phyloP scores from a whole-genome alignment of 129 eudicot species.

The Sambucus nigra region DNA sequence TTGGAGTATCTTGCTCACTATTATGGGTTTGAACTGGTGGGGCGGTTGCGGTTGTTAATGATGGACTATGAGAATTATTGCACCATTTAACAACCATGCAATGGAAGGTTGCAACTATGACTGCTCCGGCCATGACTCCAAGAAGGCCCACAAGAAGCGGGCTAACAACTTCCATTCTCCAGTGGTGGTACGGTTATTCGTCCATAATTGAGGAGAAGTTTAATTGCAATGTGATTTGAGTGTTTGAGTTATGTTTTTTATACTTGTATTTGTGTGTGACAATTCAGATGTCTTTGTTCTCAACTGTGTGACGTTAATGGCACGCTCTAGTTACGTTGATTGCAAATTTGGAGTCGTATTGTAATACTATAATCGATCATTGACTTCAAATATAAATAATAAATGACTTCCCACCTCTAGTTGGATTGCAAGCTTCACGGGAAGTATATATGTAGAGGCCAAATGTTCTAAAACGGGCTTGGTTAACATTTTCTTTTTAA shows the following conservation, averaged over 20 bases:
- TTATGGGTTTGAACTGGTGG: background rate
- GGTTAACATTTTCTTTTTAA: too few species aligned
- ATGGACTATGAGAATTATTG: conserved; percentile 2
- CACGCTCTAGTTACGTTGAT: conserved; percentile 23
- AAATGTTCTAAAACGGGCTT: too few species aligned
- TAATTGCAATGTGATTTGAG: background rate
- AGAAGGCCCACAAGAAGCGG: conserved; percentile 51
- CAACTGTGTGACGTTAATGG: conserved; percentile 16
- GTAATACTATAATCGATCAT: too few species aligned
- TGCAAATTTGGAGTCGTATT: conserved; percentile 20
- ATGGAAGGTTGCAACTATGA: conserved; percentile 42
- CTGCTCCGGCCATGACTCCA: conserved; percentile 46
- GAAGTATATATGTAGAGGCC: too few species aligned
- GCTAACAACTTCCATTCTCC: conserved; percentile 10
- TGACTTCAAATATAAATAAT: too few species aligned
- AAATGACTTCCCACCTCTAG: too few species aligned
- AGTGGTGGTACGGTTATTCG: conserved; percentile 10
- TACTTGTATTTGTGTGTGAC: background rate
- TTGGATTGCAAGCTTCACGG: too few species aligned
- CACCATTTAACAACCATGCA: conserved; percentile 33
- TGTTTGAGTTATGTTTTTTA: conserved; percentile 3
- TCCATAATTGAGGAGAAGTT: conserved; percentile 8
- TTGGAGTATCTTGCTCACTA: background rate
- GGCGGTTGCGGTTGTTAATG: conserved; percentile 4
- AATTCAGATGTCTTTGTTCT: background rate